Percentiles rank a stretch among this genome's conserved stretches.
phyloP scores from a whole-genome alignment of 2,329 filamentous ascomycete species.

The Penicillium hordei region DNA sequence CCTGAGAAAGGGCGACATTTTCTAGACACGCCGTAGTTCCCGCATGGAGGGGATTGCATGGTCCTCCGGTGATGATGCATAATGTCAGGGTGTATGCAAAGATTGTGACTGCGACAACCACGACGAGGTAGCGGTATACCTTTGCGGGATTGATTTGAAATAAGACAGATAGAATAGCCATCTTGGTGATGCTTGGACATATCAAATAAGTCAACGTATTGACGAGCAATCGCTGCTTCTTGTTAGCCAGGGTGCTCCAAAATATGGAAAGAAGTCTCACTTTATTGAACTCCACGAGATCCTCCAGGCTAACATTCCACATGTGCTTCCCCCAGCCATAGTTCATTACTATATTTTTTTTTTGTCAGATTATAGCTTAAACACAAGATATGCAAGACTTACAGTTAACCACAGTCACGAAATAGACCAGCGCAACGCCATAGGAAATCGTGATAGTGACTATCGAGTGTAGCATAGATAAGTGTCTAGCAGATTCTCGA shows the following conservation, averaged over 20 bases:
- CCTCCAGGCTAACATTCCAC: not conserved
- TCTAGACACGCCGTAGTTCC: not conserved
- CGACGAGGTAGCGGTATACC: not conserved
- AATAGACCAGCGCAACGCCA: not conserved
- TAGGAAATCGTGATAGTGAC: not conserved
- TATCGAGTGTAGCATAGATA: not conserved
- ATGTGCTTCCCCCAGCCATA: not conserved
- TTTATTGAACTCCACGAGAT: not conserved
- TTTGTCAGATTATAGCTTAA: not conserved
- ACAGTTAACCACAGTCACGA: not conserved
- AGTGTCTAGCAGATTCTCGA: not conserved
- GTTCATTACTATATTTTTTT: not conserved
- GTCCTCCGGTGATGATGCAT: not conserved
- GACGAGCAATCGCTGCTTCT: not conserved
- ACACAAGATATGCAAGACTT: not conserved
- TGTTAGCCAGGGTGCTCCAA: not conserved
- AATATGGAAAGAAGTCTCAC: not conserved
- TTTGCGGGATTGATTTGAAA: not conserved
- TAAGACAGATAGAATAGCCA: not conserved
- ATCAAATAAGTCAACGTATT: not conserved
- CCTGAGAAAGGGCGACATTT: not conserved
- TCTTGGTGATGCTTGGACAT: not conserved
- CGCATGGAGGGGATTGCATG: not conserved
- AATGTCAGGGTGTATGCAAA: not conserved
- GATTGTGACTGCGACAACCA: not conserved